Base-by-base conservation (phyloP, 208 protist species). In the Hexamita inflata region DNA sequence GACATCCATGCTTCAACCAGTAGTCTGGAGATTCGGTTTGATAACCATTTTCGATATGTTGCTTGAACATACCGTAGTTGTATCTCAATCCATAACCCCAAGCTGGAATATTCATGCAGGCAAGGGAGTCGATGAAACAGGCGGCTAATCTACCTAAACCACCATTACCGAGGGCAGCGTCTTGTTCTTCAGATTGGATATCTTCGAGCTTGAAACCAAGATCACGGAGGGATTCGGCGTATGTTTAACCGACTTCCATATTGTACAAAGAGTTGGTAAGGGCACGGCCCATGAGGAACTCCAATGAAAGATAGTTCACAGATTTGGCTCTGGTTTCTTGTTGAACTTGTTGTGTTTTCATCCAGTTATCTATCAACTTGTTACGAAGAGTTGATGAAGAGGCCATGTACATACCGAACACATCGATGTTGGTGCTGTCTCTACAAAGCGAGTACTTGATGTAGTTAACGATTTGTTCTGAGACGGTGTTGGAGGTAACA, bases 101-200 rank as follows among this genome's bases (percentile, higher is more conserved):
- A 7, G 76, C 81, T 15, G 84, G 83, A 30, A 79, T 58, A 57
- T 81, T 77, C 0, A 82, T 53, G 24, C 79, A 82, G 11, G 84
- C 84, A 39, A 86, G 45, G 7, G 84, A 86, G 62, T 87, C 84
- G 35, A 87, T 70, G 73, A 85, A 87, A 77, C 84, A 87, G 15
- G 84, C 83, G 34, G 84, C 83, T n/a, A 87, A 77, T 29, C 84
- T 68, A 35, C 83, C 81, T 61, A 85, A 80, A 68, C 82, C 80
- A 59, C 80, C 79, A 57, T 82, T 82, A 45, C 80, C 80, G 9
- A 83, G 67, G 35, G 42, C 78, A 49, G 76, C 60, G 34, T 82
- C 80, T 0, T 13, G 11, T 59, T 82, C 79, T 28, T 80, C 41
- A 4, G n/a, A 59, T 74, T 74, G 29, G 34, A 85, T 15, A 24